Evolutionary conservation across 306 rosid species (phyloP).

Genomic region (Vigna trinervia): DNA sequence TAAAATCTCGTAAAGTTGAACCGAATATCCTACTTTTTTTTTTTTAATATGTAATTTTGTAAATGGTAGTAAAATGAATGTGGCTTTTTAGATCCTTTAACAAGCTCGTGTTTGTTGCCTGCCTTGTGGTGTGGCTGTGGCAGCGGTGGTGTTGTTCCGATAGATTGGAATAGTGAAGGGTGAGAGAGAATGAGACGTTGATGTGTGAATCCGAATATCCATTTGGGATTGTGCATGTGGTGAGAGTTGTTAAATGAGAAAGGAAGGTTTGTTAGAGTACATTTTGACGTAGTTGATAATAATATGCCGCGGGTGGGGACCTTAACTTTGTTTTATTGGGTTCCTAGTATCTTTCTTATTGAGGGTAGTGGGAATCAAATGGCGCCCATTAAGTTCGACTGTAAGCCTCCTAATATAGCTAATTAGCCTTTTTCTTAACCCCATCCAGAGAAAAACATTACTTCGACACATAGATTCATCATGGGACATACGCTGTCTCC

Average conservation of each 20-base stretch:
- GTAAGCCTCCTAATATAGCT: conserved; percentile 26
- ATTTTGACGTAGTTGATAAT: conserved; percentile 42
- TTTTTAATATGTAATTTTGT: background rate
- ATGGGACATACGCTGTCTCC: conserved; percentile 34
- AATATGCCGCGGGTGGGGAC: conserved; percentile 48
- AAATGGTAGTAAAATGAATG: conserved; percentile 46
- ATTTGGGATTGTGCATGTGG: conserved; percentile 36
- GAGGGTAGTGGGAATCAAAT: conserved; percentile 61
- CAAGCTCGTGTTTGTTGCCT: background rate
- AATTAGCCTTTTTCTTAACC: conserved; percentile 20
- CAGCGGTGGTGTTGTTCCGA: too few species aligned
- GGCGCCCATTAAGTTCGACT: conserved; percentile 40
- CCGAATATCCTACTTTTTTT: conserved; percentile 16
- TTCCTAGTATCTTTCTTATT: conserved; percentile 58
- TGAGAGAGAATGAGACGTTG: too few species aligned
- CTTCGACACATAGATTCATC: conserved; percentile 32
- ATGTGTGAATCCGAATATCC: conserved; percentile 53
- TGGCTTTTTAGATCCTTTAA: conserved; percentile 50
- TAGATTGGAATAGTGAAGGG: too few species aligned
- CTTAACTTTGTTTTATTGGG: conserved; percentile 50
- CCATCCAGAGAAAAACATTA: background rate
- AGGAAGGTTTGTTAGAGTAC: conserved; percentile 22
- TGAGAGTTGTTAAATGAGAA: conserved; percentile 23
- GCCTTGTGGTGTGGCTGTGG: too few species aligned
- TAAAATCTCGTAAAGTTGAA: conserved; percentile 30